Evolutionary conservation across 202 grass and related monocot genomes (phyloP).

Genomic region (Saccharum hybrid): DNA sequence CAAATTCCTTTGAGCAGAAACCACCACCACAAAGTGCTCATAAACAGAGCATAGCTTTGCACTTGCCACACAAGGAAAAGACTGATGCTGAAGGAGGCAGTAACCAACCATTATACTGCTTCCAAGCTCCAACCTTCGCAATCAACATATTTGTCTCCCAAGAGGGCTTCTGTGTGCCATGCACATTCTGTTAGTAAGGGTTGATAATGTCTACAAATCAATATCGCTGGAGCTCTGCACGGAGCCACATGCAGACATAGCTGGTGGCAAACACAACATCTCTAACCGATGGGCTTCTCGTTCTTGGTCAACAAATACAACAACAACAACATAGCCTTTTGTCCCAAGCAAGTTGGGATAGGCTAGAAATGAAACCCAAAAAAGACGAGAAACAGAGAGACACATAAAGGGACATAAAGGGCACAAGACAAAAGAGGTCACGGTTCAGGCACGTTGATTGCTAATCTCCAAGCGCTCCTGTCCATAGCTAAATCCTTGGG

Average conservation of each 20-base stretch:
- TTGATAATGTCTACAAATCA: not conserved
- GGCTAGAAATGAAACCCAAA: too few relatives aligned
- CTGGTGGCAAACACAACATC: slow-evolving; percentile 34
- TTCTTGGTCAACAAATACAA: not conserved
- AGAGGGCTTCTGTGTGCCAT: slow-evolving; percentile 7
- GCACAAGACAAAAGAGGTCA: too few relatives aligned
- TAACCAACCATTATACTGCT: not conserved
- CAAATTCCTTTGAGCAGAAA: slow-evolving; percentile 9
- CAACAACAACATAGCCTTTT: too few relatives aligned
- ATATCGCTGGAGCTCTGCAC: slow-evolving; percentile 14
- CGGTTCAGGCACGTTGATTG: too few relatives aligned
- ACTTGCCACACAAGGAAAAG: not conserved
- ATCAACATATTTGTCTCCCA: slow-evolving; percentile 4
- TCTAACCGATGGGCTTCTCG: not conserved
- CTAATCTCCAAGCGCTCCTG: too few relatives aligned
- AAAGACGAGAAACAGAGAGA: too few relatives aligned
- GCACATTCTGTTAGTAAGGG: slow-evolving; percentile 19
- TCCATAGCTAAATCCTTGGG: too few relatives aligned
- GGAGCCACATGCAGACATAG: not conserved
- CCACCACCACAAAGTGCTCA: slow-evolving; percentile 10
- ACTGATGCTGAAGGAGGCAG: slow-evolving; percentile 13
- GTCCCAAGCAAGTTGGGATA: too few relatives aligned
- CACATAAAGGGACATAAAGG: too few relatives aligned
- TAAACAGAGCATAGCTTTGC: slow-evolving; percentile 23
- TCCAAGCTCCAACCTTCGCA: slow-evolving; percentile 23